These are phyloP conservation scores for Entelexis sorbosivorans DNA, from an alignment of 1,139 yeast species.

Conservation along the genomic window DNA sequence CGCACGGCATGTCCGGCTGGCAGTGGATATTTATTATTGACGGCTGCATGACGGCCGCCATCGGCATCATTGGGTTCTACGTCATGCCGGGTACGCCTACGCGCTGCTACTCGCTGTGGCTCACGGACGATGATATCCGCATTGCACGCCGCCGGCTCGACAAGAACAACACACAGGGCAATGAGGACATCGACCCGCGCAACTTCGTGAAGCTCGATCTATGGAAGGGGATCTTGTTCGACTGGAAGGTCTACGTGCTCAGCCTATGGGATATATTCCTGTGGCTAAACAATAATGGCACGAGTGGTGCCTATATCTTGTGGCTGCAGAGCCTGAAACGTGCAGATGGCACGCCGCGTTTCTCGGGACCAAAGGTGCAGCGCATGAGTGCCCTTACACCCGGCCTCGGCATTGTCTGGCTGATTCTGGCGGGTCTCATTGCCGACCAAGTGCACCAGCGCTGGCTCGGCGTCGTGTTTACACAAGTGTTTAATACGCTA, in stretches of 20 bases:
- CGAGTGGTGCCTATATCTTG: constrained; percentile 43
- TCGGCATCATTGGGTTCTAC: constrained; percentile 51
- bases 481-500: constrained; percentile 41
- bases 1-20: constrained; percentile 47
- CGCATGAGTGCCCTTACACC: constrained; percentile 26
- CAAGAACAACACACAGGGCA: constrained; percentile 24
- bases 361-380: constrained; percentile 34
- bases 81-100: constrained; percentile 59
- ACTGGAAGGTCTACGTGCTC: constrained; percentile 42
- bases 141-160: constrained; percentile 49
- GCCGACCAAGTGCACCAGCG: constrained; percentile 46
- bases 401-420: constrained; percentile 41
- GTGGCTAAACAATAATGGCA: constrained; percentile 48
- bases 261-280: constrained; percentile 43
- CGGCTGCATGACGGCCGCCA: constrained; percentile 46
- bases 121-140: constrained; percentile 53
- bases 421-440: constrained; percentile 36
- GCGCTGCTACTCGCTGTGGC: constrained; percentile 39
- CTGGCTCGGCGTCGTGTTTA: constrained; percentile 46
- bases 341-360: constrained; percentile 29
- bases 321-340: constrained; percentile 42
- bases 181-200: constrained; percentile 15
- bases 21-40: constrained; percentile 62
- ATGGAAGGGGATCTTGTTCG: constrained; percentile 39
- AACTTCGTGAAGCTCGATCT: constrained; percentile 26